Conservation (phyloP, 306 rosid species). For the Prunus mume region DNA sequence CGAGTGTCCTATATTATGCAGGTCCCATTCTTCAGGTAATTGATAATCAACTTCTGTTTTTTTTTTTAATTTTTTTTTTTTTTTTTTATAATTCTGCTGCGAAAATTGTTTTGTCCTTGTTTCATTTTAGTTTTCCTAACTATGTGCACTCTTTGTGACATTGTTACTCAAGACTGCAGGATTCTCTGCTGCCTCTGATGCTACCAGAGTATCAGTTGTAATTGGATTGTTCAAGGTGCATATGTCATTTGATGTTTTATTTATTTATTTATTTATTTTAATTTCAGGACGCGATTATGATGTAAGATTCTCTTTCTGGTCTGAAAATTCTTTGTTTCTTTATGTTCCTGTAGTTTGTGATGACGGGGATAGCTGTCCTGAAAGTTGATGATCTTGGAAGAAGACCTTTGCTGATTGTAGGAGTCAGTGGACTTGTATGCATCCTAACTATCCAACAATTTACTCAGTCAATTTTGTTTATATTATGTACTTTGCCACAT, state of each 20-base stretch:
- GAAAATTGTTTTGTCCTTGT: neutral
- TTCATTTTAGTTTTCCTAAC: conserved; percentile 26
- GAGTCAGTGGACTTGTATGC: conserved; percentile 93
- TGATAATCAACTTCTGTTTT: conserved; percentile 20
- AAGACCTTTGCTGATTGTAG: conserved; percentile 80
- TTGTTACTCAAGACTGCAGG: conserved; percentile 74
- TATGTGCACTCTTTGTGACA: conserved; percentile 12
- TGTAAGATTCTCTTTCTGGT: conserved; percentile 1
- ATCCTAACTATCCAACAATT: conserved; percentile 9
- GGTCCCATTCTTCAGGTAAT: conserved; percentile 93
- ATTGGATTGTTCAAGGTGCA: conserved; percentile 89
- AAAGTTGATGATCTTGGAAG: conserved; percentile 97
- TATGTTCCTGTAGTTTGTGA: conserved; percentile 55
- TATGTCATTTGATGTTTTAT: conserved; percentile 17
- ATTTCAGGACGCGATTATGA: conserved; percentile 5
- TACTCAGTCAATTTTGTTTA: neutral
- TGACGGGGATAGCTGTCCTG: conserved; percentile 85
- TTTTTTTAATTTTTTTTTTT: too few species aligned
- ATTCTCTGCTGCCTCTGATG: conserved; percentile 93
- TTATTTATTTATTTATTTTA: conserved; percentile 7
- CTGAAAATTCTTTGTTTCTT: conserved; percentile 24
- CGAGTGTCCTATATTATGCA: conserved; percentile 94
- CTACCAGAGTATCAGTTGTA: conserved; percentile 88
- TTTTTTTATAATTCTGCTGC: neutral
- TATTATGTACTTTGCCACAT: neutral